phyloP scores from a whole-genome alignment of 371 early-diverging fungal genomes.

The Mortierella sp. region DNA sequence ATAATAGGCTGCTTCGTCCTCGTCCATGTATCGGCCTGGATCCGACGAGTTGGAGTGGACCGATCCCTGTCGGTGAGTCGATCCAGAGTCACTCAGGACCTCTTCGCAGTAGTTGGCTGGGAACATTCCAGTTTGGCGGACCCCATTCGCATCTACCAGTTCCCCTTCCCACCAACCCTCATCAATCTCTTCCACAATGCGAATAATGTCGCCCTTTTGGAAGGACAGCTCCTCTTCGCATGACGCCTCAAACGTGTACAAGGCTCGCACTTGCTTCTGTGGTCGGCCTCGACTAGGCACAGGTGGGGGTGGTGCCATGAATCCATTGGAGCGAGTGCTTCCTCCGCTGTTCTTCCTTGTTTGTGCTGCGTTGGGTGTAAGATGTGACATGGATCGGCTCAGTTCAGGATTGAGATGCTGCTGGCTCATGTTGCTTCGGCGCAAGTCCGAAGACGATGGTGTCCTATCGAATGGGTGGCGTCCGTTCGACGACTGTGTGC shows the following conservation, averaged over 20 bases:
- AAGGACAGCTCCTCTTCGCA: constrained; percentile 76
- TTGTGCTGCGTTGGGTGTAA: constrained; percentile 49
- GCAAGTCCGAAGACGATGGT: constrained; percentile 23
- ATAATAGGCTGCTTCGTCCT: constrained; percentile 51
- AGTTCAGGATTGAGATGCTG: constrained; percentile 25
- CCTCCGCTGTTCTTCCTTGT: constrained; percentile 45
- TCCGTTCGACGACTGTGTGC: constrained; percentile 30
- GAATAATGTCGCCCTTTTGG: constrained; percentile 75
- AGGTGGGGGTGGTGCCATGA: constrained; percentile 30
- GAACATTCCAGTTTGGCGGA: constrained; percentile 72
- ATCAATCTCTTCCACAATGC: constrained; percentile 79
- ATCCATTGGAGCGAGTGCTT: constrained; percentile 31
- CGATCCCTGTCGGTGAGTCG: constrained; percentile 33
- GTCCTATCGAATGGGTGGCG: constrained; percentile 42
- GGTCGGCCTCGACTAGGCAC: constrained; percentile 22
- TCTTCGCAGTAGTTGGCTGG: constrained; percentile 86
- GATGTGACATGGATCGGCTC: constrained; percentile 51
- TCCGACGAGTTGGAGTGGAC: constrained; percentile 42
- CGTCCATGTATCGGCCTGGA: constrained; percentile 31
- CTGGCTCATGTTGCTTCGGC: constrained; percentile 16
- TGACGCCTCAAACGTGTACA: constrained; percentile 76
- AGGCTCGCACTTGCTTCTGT: constrained; percentile 62
- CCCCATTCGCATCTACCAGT: constrained; percentile 59
- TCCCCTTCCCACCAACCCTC: constrained; percentile 93
- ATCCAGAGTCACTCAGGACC: constrained; percentile 21